Evolutionary conservation across 345 rosid species (phyloP), one percentile per base, ranked within the genome.

Genomic region (Eucalyptus coolabah): DNA sequence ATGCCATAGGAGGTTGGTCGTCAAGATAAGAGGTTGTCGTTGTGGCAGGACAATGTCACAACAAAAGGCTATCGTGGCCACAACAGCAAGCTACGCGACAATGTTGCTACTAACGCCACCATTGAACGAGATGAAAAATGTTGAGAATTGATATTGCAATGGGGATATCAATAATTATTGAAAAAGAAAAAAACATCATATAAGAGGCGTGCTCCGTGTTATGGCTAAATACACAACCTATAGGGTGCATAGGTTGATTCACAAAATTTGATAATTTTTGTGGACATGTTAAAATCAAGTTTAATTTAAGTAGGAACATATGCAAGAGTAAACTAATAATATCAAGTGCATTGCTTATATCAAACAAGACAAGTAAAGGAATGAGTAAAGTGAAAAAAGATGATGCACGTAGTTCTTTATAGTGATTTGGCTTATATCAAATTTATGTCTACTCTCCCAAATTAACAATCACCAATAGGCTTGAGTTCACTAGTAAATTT

Each of bases 391-490:
- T 6, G 10, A 65, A 0, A 14, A 17, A 30, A 65, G 6, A 65
- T 15, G 77, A n/a, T 0, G 11, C 21, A 15, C 11, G 3, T 3
- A 1, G 3, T 15, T 16, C 3, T n/a, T n/a, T n/a, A n/a, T n/a
- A 63, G 34, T n/a, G 21, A 32, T 65, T 65, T 8, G 3, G 9
- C 40, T n/a, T n/a, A 65, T 34, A 65, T 28, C 6, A n/a, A 65
- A 3, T 5, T 15, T n/a, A 65, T 7, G 21, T 65, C 6, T 16
- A 65, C 21, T 7, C 5, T 65, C 9, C 40, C 0, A 65, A 0
- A 65, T 4, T n/a, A 65, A 65, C 0, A 1, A 1, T 0, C 34
- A 30, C 34, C 9, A 65, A 65, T 0, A n/a, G 0, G 1, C 9
- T 65, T 7, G 72, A 65, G 32, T n/a, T 16, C 10, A 65, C 19